Conservation (phyloP, 495 filamentous ascomycete genomes). For the Penicillium macrosclerotiorum region DNA sequence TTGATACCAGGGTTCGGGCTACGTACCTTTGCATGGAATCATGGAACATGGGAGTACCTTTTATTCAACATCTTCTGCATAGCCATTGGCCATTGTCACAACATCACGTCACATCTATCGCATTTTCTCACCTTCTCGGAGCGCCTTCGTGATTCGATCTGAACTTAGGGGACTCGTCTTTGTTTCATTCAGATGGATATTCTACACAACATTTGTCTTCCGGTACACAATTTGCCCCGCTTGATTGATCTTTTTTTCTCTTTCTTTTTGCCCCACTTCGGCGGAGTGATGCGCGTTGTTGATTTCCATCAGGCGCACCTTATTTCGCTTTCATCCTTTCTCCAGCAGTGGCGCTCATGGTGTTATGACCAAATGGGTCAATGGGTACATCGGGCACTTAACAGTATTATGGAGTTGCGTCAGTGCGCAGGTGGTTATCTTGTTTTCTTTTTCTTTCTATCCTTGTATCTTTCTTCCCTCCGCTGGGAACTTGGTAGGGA, state of each 20-base stretch:
- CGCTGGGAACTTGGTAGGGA: too few species aligned
- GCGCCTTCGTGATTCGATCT: not conserved
- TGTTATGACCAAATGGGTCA: slow-evolving; percentile 26
- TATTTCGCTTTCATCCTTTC: slow-evolving; percentile 19
- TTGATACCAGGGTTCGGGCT: slow-evolving; percentile 11
- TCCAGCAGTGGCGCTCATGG: slow-evolving; percentile 39
- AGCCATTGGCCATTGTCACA: slow-evolving; percentile 8
- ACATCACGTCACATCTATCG: slow-evolving; percentile 29
- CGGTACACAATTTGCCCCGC: slow-evolving; percentile 5
- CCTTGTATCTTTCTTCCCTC: too few species aligned
- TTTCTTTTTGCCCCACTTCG: slow-evolving; percentile 6
- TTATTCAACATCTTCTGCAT: slow-evolving; percentile 21
- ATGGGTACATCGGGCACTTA: slow-evolving; percentile 16
- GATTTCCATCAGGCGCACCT: slow-evolving; percentile 12
- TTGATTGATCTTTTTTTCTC: slow-evolving; percentile 8
- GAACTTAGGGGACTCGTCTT: slow-evolving; percentile 11
- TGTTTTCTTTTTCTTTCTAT: slow-evolving; percentile 9
- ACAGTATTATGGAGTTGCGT: slow-evolving; percentile 22
- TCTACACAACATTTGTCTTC: slow-evolving; percentile 18
- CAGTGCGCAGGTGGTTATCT: slow-evolving; percentile 7
- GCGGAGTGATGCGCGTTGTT: too few species aligned
- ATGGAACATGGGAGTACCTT: slow-evolving; percentile 17
- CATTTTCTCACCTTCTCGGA: slow-evolving; percentile 23
- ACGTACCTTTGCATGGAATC: slow-evolving; percentile 29
- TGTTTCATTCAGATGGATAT: slow-evolving; percentile 22